Percentiles rank a stretch among this genome's conserved stretches.
Evolutionary conservation across 495 filamentous ascomycete species (phyloP).

Genomic region (Hypoxylon fragiforme): DNA sequence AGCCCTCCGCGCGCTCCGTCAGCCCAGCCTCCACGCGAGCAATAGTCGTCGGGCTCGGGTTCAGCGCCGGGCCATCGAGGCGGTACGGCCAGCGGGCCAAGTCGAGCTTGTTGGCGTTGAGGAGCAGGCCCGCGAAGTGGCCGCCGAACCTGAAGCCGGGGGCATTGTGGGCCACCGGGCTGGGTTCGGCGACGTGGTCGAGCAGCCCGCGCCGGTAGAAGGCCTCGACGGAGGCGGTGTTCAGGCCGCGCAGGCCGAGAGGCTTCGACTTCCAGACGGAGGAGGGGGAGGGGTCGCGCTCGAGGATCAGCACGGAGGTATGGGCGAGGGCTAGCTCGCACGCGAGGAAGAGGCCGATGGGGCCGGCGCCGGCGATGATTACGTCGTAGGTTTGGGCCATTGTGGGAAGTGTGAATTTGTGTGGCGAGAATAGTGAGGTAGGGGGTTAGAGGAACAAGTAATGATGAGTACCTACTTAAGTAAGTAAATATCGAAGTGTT

Average conservation of each 20-base stretch:
- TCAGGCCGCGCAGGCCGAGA: conserved; percentile 35
- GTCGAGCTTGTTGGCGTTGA: conserved; percentile 37
- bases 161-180: neutral
- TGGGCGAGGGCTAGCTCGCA: conserved; percentile 33
- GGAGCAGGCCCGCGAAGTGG: conserved; percentile 38
- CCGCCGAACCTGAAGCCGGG: conserved; percentile 29
- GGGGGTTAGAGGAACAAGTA: too few species aligned
- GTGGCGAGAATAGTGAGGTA: too few species aligned
- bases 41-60: conserved; percentile 9
- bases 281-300: conserved; percentile 22
- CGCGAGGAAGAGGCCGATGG: conserved; percentile 32
- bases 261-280: conserved; percentile 28
- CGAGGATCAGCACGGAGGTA: conserved; percentile 36
- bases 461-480: too few species aligned
- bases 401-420: neutral
- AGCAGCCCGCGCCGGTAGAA: conserved; percentile 42
- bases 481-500: too few species aligned
- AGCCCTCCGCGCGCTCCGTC: conserved; percentile 24
- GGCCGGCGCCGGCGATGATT: conserved; percentile 27
- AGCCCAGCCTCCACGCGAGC: conserved; percentile 27
- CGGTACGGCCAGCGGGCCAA: conserved; percentile 32
- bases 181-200: conserved; percentile 17
- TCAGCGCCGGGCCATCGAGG: conserved; percentile 25
- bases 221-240: conserved; percentile 35
- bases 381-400: conserved; percentile 23